A percentile compares a stretch with the other conserved stretches of the same genome.
Conservation (phyloP, 768 basidiomycete species). For the Fomitopsis serialis region DNA sequence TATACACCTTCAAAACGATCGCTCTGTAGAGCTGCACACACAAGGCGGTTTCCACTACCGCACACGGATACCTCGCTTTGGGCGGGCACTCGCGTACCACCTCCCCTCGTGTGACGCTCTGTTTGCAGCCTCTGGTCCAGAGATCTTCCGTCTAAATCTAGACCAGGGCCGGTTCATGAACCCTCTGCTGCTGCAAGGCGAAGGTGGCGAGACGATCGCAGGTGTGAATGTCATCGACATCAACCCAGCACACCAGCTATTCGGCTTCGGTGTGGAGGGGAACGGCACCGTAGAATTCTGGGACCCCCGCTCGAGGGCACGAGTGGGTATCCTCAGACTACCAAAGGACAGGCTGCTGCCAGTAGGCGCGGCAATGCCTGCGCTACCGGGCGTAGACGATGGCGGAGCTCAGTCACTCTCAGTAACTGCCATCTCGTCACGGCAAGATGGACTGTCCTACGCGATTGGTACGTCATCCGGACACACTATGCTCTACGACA, state of each 20-base stretch:
- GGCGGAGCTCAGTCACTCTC: constrained; percentile 35
- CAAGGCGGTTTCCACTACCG: constrained; percentile 91
- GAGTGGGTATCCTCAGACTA: constrained; percentile 64
- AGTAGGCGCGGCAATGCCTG: constrained; percentile 25
- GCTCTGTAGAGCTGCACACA: constrained; percentile 91
- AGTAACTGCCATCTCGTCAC: constrained; percentile 81
- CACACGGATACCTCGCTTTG: constrained; percentile 91
- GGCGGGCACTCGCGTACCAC: constrained; percentile 89
- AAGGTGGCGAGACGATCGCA: constrained; percentile 48
- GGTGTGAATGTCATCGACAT: constrained; percentile 92
- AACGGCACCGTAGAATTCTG: constrained; percentile 90
- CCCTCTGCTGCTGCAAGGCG: constrained; percentile 58
- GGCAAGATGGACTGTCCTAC: constrained; percentile 86
- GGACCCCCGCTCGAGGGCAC: constrained; percentile 82
- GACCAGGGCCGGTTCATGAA: constrained; percentile 92
- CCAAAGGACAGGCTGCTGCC: constrained; percentile 50
- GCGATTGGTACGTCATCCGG: constrained; percentile 95
- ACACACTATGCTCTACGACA: constrained; percentile 90
- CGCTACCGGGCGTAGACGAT: constrained; percentile 33
- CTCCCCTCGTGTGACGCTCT: constrained; percentile 91
- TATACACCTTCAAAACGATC: constrained; percentile 93
- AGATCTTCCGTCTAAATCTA: constrained; percentile 91
- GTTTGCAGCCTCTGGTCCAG: constrained; percentile 76
- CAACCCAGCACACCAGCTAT: constrained; percentile 87
- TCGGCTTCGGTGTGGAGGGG: constrained; percentile 86